Evolutionary conservation across 2,329 filamentous ascomycete species (phyloP), one percentile per base, ranked within the genome.

Genomic region (Chalara sp.): DNA sequence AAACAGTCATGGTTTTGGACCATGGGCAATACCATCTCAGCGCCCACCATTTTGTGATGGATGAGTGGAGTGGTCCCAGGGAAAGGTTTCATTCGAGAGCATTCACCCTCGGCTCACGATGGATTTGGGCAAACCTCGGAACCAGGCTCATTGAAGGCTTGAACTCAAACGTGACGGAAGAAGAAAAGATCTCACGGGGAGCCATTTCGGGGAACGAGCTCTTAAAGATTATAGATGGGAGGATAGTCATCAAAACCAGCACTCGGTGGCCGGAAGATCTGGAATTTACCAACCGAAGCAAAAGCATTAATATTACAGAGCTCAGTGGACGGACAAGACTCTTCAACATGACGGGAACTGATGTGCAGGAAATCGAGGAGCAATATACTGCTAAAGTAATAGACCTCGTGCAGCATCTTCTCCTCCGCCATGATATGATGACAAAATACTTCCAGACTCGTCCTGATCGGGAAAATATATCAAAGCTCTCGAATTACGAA

Each of bases 21-120:
- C 50, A 55, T 41, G 53, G 55, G 6, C 42, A 46, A 5, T 53
- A 55, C 31, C 39, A 53, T 50, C 13, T 58, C 21, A 11, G 50
- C 32, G 32, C 51, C 21, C 41, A 50, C 33, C 47, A 39, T 21
- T 6, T 5, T 28, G 10, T 29, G 13, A 47, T 43, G 51, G 21
- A 50, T n/a, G 48, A 50, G 6, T 4, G 32, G 10, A 6, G 30
- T 8, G 42, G 33, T 2, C 42, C 21, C 21, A 21, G 21, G 2
- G 21, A 21, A 21, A 21, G 21, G 3, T 21, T 21, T 21, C 21
- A 21, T 21, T 21, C 21, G 21, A 21, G 21, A 21, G 21, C 21
- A 21, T 21, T 21, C 21, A 21, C 3, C 21, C 21, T 21, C 21
- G 21, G 21, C 21, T 21, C 21, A 21, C 21, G 21, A 21, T 21